Base-by-base conservation (phyloP, 257 asterid species). In the Haberlea rhodopensis region DNA sequence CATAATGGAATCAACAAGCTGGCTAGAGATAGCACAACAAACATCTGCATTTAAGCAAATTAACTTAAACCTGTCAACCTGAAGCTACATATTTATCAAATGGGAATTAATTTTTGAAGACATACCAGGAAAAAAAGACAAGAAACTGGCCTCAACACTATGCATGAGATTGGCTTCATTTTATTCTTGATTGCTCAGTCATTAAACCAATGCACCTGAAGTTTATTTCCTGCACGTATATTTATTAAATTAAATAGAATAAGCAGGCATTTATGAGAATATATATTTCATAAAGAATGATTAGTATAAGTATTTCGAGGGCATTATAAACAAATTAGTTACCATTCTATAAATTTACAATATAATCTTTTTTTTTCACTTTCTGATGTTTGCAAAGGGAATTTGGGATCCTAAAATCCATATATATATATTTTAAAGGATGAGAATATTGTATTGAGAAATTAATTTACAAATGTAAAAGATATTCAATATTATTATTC, bases 1-100 rank as follows among this genome's bases (percentile, higher is more conserved):
- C 94, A 84, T 11, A 81, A 37, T 0, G 86, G 68, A 51, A 77
- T 67, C 69, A 83, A 40, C 27, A 76, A 27, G 70, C 77, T 70
- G 54, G 83, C 77, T 37, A 81, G 22, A 24, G 79, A 70, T 24
- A 85, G n/a, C 75, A 83, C 80, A 55, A 60, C 63, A 0, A 74
- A 16, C 65, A 80, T 26, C 95, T 87, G 81, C 62, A 73, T 6
- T 6, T 0, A 60, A 15, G 8, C 0, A 13, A 10, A 31, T 13
- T 19, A 18, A 51, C n/a, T 46, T 57, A 24, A 23, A 56, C 29
- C 18, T 23, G 40, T 20, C 19, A 11, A 20, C 31, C 15, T 43
- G 19, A 26, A n/a, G n/a, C n/a, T 18, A 37, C 46, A 37, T 37
- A n/a, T 37, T 37, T 37, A 11, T 37, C 11, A 11, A 16, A 11